Base-by-base conservation (phyloP, 768 basidiomycete species). In the Mycena vulgaris region DNA sequence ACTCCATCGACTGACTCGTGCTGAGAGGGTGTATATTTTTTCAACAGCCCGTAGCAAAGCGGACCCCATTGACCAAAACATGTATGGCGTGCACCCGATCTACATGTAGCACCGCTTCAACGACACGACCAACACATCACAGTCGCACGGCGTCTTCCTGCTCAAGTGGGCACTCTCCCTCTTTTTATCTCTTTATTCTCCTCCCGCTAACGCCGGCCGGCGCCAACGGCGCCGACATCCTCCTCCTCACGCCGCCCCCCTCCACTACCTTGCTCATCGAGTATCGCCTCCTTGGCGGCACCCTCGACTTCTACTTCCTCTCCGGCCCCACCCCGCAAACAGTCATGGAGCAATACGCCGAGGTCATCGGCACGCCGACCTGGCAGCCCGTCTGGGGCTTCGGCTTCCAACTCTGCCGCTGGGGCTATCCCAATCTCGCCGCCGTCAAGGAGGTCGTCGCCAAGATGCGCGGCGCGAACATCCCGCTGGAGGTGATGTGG, bases 401-500 rank as follows among this genome's bases (percentile, higher is more conserved):
- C 75, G 93, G 93, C 9, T 93, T 93, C 82, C 93, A 95, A 68
- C 84, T 93, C 19, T 92, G 91, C 82, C 86, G 88, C 84, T 90
- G 75, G 70, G 77, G 67, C 49, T 73, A 74, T 58, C 70, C 68
- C 57, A 72, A 75, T 31, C 71, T 75, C 53, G 75, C 79, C 53
- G 78, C 77, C 75, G 82, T 76, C 80, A 84, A 84, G 78, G 84
- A 75, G 79, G 87, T 83, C 62, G 79, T 75, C 65, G 75, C 76
- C 31, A 85, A 79, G 74, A 86, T 85, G 93, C 84, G 89, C 21
- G 88, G 85, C 25, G 92, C 92, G 0, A 84, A 88, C 59, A 89
- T 95, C 67, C 94, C 94, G n/a, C 84, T 95, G 7, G 93, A 95
- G 91, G 91, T 89, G 49, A 92, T 92, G 86, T 93, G 92, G 92